Base-by-base conservation (phyloP, 352 stramenopile genomes). In the Phytophthora pseudosyringae region DNA sequence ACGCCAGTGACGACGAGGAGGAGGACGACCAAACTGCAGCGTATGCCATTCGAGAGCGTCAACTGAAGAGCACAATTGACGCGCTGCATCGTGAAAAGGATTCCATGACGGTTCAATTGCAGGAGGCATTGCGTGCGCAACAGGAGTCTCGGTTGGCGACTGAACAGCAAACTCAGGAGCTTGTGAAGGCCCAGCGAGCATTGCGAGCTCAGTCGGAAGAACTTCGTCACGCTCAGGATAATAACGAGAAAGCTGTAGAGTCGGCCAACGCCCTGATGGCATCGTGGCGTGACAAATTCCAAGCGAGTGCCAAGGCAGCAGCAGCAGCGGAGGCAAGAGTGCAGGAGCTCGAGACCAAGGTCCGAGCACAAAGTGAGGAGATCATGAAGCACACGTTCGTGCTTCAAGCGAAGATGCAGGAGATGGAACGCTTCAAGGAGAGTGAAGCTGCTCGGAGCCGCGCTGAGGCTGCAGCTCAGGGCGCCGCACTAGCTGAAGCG, bases 301-400 rank as follows among this genome's bases (percentile, higher is more conserved):
- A 90, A 31, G 58, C 31, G 3, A 73, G 66, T 48, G 44, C 71
- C 7, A 88, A 89, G 53, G 59, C 62, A 10, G 64, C 68, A 7
- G 66, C 67, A 0, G 59, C 74, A 13, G 55, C 64, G 0, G 79
- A 91, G 18, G 54, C 67, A 5, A 70, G 67, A 33, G 60, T 77
- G 1, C 13, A 60, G 3, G 77, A 92, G 21, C 66, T 90, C 7
- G 83, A 90, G 51, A 47, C 59, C n/a, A 81, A 77, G 25, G 51
- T 80, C 12, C 59, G 75, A 29, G 53, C 55, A 1, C 73, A 87
- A 16, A 63, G 40, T 4, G 81, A 87, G 26, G 83, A 90, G 51
- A 72, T 92, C 16, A 57, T 78, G n/a, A 88, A 89, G 54, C 78
- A 86, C 47, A 80, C 78, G 1, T 78, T 90, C 11, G 69, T 91